A percentile compares a stretch with the other conserved stretches of the same genome.
These are phyloP conservation scores for Micractinium conductrix DNA, from an alignment of 139 green algal species.

Conservation along the genomic window DNA sequence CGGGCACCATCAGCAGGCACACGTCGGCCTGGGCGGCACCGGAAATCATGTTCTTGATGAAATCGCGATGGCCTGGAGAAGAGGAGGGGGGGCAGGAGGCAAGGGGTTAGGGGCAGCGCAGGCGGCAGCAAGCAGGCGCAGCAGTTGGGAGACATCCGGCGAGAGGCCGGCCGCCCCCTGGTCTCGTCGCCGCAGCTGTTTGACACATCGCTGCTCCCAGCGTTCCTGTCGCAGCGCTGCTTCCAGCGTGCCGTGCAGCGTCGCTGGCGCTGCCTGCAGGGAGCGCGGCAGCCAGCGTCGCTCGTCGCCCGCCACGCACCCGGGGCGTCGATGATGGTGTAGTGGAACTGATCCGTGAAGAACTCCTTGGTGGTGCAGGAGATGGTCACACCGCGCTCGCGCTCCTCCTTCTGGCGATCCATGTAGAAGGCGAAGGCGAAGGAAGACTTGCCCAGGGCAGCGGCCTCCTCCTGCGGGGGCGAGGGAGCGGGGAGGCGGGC, in stretches of 20 bases:
- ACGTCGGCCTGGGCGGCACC: slow-evolving; percentile 94
- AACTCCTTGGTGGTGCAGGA: slow-evolving; percentile 99
- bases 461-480: slow-evolving; percentile 67
- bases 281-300: background rate
- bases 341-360: slow-evolving; percentile 98
- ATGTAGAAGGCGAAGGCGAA: slow-evolving; percentile 88
- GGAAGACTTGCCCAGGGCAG: slow-evolving; percentile 73
- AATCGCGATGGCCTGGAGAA: slow-evolving; percentile 92
- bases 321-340: slow-evolving; percentile 97
- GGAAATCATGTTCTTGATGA: slow-evolving; percentile 99
- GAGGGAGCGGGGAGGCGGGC: background rate
- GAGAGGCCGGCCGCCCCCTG: no score
- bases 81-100: background rate
- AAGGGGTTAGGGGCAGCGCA: background rate
- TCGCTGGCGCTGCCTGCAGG: no score
- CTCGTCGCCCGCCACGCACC: slow-evolving; percentile 38
- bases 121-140: background rate
- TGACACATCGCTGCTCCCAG: background rate
- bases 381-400: slow-evolving; percentile 95
- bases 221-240: background rate
- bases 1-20: slow-evolving; percentile 88
- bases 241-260: background rate
- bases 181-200: no score
- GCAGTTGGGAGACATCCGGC: no score
- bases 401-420: slow-evolving; percentile 97